Evolutionary conservation across 2,329 filamentous ascomycete genomes (phyloP), one percentile per base, ranked within the genome.

Genomic region (Lasiodiplodia citricola): DNA sequence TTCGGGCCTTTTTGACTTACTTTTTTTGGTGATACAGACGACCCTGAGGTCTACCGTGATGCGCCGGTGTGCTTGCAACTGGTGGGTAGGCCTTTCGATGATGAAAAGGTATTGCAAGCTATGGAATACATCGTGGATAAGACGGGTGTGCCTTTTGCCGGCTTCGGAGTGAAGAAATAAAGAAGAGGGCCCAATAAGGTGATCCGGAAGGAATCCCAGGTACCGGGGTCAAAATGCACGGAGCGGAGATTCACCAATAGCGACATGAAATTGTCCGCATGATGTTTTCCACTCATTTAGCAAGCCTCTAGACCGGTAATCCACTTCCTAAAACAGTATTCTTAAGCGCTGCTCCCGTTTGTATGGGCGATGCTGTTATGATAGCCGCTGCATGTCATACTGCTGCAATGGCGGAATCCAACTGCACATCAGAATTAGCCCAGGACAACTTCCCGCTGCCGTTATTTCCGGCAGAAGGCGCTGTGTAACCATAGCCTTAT

Each of bases 31-130:
- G 25, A n/a, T 14, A 37, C 37, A 78, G 79, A 83, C 73, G 80
- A 80, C 21, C 80, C 85, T 1, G 81, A 83, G 58, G 81, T 78
- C 47, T 87, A 84, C 70, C 72, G 77, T 18, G 83, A 83, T 69
- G 82, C 83, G 1, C 87, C 87, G 0, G 80, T 88, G 4, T 80
- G 80, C 14, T 72, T 88, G 68, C 86, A 88, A 73, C 73, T 88
- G 25, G 84, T 88, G 7, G 86, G 83, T 0, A 77, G 85, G 68
- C 78, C 83, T 57, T 83, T 84, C 68, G 82, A 86, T 56, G 87
- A 89, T 70, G 87, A 88, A 74, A 86, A 87, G 75, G 74, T 87
- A 11, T 71, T 83, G 8, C 76, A 77, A 35, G 78, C 80, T 6
- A 56, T 81, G 56, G 78, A 82, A 51, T 74, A 79, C 41, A 76